A percentile compares a stretch with the other conserved stretches of the same genome.
Conservation (phyloP, 2,329 filamentous ascomycete species). For the Lasiodiplodia hormozganensis region DNA sequence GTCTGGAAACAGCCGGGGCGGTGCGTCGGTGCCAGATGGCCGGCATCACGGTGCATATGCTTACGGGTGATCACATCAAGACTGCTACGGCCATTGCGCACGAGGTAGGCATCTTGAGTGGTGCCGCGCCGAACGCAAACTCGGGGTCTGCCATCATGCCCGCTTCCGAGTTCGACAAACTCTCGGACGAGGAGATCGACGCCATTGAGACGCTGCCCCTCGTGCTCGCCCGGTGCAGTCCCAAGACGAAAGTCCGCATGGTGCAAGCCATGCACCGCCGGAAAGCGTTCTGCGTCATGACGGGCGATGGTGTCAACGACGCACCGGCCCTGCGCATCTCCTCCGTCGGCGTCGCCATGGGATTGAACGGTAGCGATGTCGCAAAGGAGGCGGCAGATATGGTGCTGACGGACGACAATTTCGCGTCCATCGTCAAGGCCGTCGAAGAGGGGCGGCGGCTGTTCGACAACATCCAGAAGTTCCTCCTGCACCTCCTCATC, state of each 20-base stretch:
- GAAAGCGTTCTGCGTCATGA: constrained; percentile 50
- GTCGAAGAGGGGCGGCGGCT: constrained; percentile 50
- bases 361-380: constrained; percentile 46
- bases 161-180: constrained; percentile 53
- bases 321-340: constrained; percentile 50
- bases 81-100: constrained; percentile 56
- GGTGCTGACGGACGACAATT: constrained; percentile 51
- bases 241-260: constrained; percentile 57
- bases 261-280: constrained; percentile 50
- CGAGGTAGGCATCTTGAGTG: constrained; percentile 51
- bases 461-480: constrained; percentile 51
- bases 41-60: constrained; percentile 58
- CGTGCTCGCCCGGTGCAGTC: constrained; percentile 55
- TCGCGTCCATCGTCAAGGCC: constrained; percentile 51
- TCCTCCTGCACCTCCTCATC: constrained; percentile 57
- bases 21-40: constrained; percentile 54
- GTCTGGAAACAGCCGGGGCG: constrained; percentile 73
- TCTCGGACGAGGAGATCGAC: constrained; percentile 53
- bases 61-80: constrained; percentile 56
- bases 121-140: constrained; percentile 37
- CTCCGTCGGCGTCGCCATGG: constrained; percentile 54
- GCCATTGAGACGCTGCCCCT: constrained; percentile 50
- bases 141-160: constrained; percentile 42
- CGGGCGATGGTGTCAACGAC: constrained; percentile 52
- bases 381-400: constrained; percentile 51